Percentiles rank a stretch among this genome's conserved stretches.
Evolutionary conservation across 257 asterid species (phyloP).

Genomic region (Penstemon newberryi): DNA sequence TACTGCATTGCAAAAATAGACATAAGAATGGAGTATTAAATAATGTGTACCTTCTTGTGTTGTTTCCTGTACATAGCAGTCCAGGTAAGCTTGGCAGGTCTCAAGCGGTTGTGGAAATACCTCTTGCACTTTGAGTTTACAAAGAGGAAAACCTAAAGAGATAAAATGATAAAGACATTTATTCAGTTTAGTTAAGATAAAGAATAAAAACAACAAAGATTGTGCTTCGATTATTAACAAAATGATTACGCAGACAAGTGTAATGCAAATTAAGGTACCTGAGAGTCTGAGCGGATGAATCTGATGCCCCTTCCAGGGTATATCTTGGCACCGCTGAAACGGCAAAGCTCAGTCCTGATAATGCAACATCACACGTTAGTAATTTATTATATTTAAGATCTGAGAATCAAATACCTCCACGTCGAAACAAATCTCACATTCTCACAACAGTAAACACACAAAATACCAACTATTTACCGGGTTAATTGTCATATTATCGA

Average conservation of each 20-base stretch:
- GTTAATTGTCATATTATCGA: no score
- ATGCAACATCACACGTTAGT: not conserved
- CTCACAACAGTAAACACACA: no score
- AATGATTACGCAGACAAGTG: no score
- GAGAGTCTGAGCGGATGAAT: conserved; percentile 70
- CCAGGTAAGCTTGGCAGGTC: conserved; percentile 89
- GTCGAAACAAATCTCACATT: no score
- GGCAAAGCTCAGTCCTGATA: conserved; percentile 78
- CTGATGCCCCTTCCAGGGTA: conserved; percentile 85
- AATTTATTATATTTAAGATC: no score
- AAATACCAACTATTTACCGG: no score
- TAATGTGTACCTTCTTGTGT: conserved; percentile 62
- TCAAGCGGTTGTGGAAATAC: conserved; percentile 81
- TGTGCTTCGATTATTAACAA: no score
- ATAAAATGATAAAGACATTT: no score
- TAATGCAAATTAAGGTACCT: conserved; percentile 36
- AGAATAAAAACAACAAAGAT: no score
- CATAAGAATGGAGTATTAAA: not conserved
- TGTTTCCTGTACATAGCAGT: conserved; percentile 89
- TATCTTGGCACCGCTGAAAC: conserved; percentile 80
- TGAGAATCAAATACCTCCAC: no score
- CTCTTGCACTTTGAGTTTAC: conserved; percentile 83
- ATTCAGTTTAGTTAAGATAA: no score
- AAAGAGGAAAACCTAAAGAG: conserved; percentile 69
- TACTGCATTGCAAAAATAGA: not conserved